phyloP scores from a whole-genome alignment of 495 filamentous ascomycete species.

The Xylaria cubensis region DNA sequence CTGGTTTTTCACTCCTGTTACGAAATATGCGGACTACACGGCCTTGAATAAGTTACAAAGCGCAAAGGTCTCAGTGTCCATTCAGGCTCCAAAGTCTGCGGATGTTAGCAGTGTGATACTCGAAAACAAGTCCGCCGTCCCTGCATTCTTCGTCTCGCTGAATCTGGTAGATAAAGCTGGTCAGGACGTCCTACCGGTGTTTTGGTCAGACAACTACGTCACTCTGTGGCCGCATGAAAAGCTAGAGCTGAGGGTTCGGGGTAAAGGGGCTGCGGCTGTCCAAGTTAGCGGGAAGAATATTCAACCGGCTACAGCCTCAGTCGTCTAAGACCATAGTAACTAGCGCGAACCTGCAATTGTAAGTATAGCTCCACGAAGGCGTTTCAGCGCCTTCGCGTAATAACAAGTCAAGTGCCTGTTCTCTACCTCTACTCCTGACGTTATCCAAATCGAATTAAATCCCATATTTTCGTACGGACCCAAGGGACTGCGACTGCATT shows the following conservation, averaged over 20 bases:
- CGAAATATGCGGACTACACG: slow-evolving; percentile 58
- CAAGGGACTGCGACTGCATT: too few species aligned
- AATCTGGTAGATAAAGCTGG: slow-evolving; percentile 50
- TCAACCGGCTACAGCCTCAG: slow-evolving; percentile 4
- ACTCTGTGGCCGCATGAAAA: slow-evolving; percentile 66
- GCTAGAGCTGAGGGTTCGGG: slow-evolving; percentile 41
- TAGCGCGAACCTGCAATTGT: too few species aligned
- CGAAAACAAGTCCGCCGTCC: slow-evolving; percentile 59
- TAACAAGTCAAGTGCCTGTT: too few species aligned
- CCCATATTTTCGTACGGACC: too few species aligned
- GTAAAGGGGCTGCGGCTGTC: slow-evolving; percentile 31
- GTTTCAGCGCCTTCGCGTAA: too few species aligned
- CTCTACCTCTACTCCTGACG: too few species aligned
- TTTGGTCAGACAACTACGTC: slow-evolving; percentile 69
- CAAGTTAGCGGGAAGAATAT: slow-evolving; percentile 43
- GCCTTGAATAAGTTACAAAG: slow-evolving; percentile 49
- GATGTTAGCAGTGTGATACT: slow-evolving; percentile 43
- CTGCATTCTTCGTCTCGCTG: slow-evolving; percentile 64
- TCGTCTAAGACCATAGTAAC: background rate
- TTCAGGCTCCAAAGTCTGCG: slow-evolving; percentile 20
- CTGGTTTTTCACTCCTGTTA: slow-evolving; percentile 66
- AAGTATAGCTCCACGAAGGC: too few species aligned
- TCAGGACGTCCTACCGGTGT: slow-evolving; percentile 57
- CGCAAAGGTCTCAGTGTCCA: slow-evolving; percentile 45
- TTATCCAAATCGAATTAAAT: too few species aligned